Percentiles rank a stretch among this genome's conserved stretches.
phyloP scores from a whole-genome alignment of 23 red algal genomes.

The Pyropia haitanensis region DNA sequence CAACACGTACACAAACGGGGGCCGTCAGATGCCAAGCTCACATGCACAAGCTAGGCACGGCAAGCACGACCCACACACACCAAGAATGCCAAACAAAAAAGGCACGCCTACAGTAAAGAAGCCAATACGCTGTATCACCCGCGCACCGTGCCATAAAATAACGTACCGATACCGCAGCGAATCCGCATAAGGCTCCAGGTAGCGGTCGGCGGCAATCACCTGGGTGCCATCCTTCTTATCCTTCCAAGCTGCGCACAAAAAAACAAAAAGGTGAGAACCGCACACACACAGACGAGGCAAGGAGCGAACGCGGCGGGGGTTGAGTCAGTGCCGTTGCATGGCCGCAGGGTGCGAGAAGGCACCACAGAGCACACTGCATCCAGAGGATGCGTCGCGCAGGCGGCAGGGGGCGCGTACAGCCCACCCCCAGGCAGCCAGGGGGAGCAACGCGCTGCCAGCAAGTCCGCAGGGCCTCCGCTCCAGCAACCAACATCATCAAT shows the following conservation, averaged over 20 bases:
- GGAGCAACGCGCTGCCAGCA: too few relatives aligned
- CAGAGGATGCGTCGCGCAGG: neutral
- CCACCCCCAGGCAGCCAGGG: too few relatives aligned
- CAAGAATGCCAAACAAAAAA: too few relatives aligned
- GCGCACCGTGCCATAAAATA: too few relatives aligned
- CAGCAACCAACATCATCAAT: too few relatives aligned
- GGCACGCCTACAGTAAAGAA: too few relatives aligned
- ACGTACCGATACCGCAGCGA: conserved; percentile 75
- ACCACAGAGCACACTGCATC: conserved; percentile 1
- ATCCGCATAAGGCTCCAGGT: conserved; percentile 63
- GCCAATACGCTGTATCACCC: too few relatives aligned
- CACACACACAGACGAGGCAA: too few relatives aligned
- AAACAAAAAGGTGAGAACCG: too few relatives aligned
- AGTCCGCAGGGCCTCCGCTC: too few relatives aligned
- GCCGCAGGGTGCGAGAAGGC: neutral
- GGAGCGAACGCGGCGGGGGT: too few relatives aligned
- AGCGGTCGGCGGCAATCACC: conserved; percentile 82
- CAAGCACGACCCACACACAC: too few relatives aligned
- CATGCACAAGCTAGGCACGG: neutral
- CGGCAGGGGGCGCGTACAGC: neutral
- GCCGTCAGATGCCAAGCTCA: neutral
- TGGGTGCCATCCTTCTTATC: conserved; percentile 60
- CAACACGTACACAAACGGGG: neutral
- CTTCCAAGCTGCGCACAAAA: conserved; percentile 40
- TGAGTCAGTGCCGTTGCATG: conserved; percentile 20